Conservation (phyloP, 306 rosid genomes). For the Chamaecrista fasciculata region DNA sequence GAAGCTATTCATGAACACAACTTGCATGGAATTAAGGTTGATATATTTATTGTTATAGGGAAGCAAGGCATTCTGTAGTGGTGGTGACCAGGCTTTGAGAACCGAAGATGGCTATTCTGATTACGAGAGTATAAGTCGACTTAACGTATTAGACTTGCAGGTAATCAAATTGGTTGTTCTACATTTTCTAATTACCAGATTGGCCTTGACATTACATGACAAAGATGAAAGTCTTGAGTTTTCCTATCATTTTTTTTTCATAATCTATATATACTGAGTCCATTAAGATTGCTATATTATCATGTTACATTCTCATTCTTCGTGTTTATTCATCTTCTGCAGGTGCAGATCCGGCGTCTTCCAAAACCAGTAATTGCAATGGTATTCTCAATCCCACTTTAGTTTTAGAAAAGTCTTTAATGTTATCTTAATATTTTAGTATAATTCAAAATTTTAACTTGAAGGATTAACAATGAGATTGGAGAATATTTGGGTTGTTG, state of each 20-base stretch:
- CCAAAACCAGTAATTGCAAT: slow-evolving; percentile 65
- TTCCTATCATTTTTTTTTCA: not conserved
- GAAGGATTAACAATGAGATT: no score
- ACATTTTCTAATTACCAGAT: not conserved
- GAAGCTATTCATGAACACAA: not conserved
- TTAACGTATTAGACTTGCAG: slow-evolving; percentile 61
- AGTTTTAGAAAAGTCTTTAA: no score
- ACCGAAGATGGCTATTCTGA: slow-evolving; percentile 52
- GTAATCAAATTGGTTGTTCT: slow-evolving; percentile 16
- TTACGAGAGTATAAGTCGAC: slow-evolving; percentile 49
- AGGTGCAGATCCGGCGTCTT: slow-evolving; percentile 62
- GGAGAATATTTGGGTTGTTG: no score
- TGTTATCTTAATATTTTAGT: no score
- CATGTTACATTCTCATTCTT: not conserved
- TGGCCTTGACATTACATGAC: not conserved
- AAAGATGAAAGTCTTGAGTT: not conserved
- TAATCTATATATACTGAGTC: not conserved
- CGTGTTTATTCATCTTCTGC: slow-evolving; percentile 9
- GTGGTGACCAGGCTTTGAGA: slow-evolving; percentile 58
- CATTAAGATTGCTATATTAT: not conserved
- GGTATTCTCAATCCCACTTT: slow-evolving; percentile 31
- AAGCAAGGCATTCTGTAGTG: slow-evolving; percentile 59
- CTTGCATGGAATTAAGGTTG: not conserved
- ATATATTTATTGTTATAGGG: slow-evolving; percentile 36
- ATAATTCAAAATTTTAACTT: no score